Evolutionary conservation across 495 filamentous ascomycete species (phyloP), one percentile per base, ranked within the genome.

Genomic region (Jackrogersella minutella): DNA sequence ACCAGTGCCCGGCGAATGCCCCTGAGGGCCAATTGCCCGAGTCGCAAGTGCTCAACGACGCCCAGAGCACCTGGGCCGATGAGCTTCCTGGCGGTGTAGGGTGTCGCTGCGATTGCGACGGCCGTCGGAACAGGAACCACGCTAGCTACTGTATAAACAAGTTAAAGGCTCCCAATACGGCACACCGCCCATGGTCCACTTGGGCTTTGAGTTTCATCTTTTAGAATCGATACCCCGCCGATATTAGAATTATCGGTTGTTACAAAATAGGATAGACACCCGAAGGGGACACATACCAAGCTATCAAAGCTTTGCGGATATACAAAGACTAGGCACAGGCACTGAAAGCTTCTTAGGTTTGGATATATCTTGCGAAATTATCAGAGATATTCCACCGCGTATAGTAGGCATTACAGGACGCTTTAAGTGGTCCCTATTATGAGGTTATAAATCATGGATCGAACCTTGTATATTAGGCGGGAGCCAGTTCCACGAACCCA

Each of bases 1-100:
- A 74, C 60, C 76, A 83, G 47, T 81, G 76, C 47, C 81, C 79
- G 0, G 79, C 76, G 9, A 81, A 81, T 37, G 78, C 78, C n/a
- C 76, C 76, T 1, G 76, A 74, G 9, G 74, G 73, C 0, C 79
- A 82, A 59, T 54, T 80, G 6, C 74, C 56, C 14, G 70, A 73
- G 19, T 77, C 74, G 2, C 37, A 76, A 51, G 53, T 62, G 3
- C 68, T 80, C 5, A 74, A 74, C 33, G 28, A 49, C 1, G 58
- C 26, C 33, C 57, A 69, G 16, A 71, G 31, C n/a, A 60, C 21
- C 0, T 75, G 70, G 68, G 69, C 73, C 2, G 51, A 57, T n/a
- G 79, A 79, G 70, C 70, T 69, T 2, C 58, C 69, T 14, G 78
- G 77, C 2, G 77, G 76, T 22, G 73, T 80, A 7, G 80, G 80